Percentiles rank a stretch among this genome's conserved stretches.
phyloP scores from a whole-genome alignment of 768 basidiomycete genomes.

The Cystofilobasidium macerans region DNA sequence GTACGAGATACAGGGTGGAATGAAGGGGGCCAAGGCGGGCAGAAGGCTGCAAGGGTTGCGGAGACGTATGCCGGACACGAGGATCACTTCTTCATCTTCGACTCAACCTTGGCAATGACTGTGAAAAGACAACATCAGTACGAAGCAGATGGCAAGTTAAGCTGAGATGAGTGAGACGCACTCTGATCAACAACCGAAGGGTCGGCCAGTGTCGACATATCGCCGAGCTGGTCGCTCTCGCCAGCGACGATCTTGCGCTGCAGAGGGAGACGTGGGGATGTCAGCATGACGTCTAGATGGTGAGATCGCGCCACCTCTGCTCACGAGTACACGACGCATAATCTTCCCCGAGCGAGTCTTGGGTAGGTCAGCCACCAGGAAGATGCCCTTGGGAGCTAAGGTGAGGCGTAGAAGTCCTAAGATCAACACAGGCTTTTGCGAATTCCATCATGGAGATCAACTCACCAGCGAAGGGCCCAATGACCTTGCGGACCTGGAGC shows the following conservation, averaged over 20 bases:
- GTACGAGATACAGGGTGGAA: too few species aligned
- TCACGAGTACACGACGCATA: slow-evolving; percentile 26
- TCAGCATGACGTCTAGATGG: too few species aligned
- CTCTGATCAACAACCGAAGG: slow-evolving; percentile 61
- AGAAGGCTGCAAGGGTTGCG: too few species aligned
- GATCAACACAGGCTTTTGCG: neutral
- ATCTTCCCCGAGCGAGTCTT: slow-evolving; percentile 76
- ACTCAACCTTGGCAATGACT: neutral
- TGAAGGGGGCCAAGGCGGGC: too few species aligned
- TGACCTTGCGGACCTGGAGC: slow-evolving; percentile 85
- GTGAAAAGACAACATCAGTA: neutral
- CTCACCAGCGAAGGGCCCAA: neutral
- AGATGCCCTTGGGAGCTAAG: slow-evolving; percentile 72
- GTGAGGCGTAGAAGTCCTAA: neutral
- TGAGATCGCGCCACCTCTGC: too few species aligned
- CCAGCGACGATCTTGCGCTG: slow-evolving; percentile 75
- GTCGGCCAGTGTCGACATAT: slow-evolving; percentile 69
- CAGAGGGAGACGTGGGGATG: neutral
- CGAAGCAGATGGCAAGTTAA: neutral
- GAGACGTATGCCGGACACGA: too few species aligned
- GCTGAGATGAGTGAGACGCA: neutral
- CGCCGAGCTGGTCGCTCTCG: slow-evolving; percentile 84
- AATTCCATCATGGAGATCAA: neutral
- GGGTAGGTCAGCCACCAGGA: slow-evolving; percentile 46
- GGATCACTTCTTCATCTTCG: neutral